Evolutionary conservation across 768 basidiomycete genomes (phyloP).

Genomic region (Boletus fagicola): DNA sequence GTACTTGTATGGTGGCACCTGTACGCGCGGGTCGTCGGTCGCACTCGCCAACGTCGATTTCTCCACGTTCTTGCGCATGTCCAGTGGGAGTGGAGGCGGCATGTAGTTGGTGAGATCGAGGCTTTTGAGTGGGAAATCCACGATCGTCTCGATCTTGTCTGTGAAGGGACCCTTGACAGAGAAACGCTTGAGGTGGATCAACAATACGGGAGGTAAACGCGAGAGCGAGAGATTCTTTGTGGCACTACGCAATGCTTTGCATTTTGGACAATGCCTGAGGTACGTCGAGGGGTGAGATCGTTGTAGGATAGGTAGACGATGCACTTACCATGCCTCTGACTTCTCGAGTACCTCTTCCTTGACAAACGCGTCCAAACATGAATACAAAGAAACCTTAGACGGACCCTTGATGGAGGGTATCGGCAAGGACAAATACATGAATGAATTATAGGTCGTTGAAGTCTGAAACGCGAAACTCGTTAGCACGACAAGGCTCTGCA

Average conservation of each 20-base stretch:
- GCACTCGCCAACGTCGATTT: constrained; percentile 29
- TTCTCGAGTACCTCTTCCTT: constrained; percentile 87
- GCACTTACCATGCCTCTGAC: constrained; percentile 85
- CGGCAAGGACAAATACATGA: constrained; percentile 92
- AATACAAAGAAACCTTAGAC: constrained; percentile 63
- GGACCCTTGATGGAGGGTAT: constrained; percentile 66
- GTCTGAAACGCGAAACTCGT: constrained; percentile 52
- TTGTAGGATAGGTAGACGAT: not conserved
- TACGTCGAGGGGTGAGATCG: constrained; percentile 1
- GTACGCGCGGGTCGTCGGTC: constrained; percentile 72
- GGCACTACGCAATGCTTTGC: constrained; percentile 85
- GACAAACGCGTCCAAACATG: constrained; percentile 89
- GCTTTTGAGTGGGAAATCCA: constrained; percentile 77
- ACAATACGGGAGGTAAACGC: constrained; percentile 86
- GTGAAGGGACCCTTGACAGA: constrained; percentile 88
- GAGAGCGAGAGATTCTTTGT: constrained; percentile 86
- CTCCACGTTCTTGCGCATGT: constrained; percentile 50
- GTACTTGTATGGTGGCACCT: constrained; percentile 87
- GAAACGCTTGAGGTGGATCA: constrained; percentile 93
- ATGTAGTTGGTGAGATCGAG: constrained; percentile 78
- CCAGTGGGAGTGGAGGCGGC: constrained; percentile 74
- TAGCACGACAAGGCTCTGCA: constrained; percentile 9
- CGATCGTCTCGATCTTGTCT: constrained; percentile 93
- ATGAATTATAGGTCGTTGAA: constrained; percentile 94
- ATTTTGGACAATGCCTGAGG: constrained; percentile 88